phyloP scores from a whole-genome alignment of 2,329 filamentous ascomycete genomes.

The Exserohilum turcica region DNA sequence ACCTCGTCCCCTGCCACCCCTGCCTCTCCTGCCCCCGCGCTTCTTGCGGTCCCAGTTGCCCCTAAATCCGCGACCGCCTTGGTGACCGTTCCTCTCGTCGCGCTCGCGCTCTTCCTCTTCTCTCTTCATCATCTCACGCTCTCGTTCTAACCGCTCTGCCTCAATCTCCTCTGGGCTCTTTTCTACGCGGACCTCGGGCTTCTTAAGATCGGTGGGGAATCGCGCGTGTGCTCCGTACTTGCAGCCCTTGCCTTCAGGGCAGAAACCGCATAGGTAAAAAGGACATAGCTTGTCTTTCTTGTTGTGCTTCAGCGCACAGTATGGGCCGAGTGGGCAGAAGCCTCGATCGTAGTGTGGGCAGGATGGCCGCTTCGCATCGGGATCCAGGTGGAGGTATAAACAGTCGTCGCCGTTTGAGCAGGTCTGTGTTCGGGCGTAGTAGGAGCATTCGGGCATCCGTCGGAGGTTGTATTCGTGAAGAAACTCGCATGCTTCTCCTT shows the following conservation, averaged over 20 bases:
- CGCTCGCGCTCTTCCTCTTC: constrained; percentile 49
- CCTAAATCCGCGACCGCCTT: constrained; percentile 38
- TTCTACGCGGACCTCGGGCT: constrained; percentile 66
- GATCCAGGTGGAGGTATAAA: constrained; percentile 87
- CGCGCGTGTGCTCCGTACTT: constrained; percentile 80
- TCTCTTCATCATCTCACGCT: constrained; percentile 53
- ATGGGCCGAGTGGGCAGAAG: constrained; percentile 88
- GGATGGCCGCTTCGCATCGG: constrained; percentile 66
- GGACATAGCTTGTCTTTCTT: constrained; percentile 74
- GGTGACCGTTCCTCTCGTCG: constrained; percentile 42
- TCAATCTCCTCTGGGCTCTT: constrained; percentile 74
- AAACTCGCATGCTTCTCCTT: constrained; percentile 95
- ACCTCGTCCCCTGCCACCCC: constrained; percentile 30
- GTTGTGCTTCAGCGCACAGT: constrained; percentile 87
- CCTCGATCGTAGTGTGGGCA: constrained; percentile 89
- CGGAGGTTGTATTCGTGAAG: constrained; percentile 98
- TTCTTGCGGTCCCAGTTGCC: constrained; percentile 45
- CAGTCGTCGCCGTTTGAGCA: constrained; percentile 98
- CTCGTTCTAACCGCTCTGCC: constrained; percentile 58
- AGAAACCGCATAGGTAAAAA: constrained; percentile 93
- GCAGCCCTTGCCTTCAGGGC: constrained; percentile 80
- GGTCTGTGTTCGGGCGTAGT: constrained; percentile 90
- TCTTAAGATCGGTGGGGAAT: constrained; percentile 73
- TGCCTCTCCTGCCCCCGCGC: constrained; percentile 32
- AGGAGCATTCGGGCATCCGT: constrained; percentile 98